Evolutionary conservation across 1,284 basidiomycete genomes (phyloP).

Genomic region (Rhodotorula sp.): DNA sequence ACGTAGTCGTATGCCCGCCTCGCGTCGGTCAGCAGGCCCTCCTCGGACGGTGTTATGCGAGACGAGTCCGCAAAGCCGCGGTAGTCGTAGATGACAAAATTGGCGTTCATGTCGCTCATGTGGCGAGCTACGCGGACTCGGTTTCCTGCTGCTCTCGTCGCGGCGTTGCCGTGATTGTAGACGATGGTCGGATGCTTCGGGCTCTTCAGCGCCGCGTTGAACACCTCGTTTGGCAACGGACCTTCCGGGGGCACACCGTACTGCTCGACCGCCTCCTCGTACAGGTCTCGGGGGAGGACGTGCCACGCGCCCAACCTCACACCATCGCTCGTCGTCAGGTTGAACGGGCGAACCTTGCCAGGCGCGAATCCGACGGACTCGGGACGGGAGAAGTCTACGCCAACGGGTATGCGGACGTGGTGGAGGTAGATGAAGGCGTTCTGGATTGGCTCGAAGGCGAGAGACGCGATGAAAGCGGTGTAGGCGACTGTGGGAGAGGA

Average conservation of each 20-base stretch:
- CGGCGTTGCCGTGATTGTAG: slow-evolving; percentile 88
- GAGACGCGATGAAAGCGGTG: slow-evolving; percentile 56
- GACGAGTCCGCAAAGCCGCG: slow-evolving; percentile 82
- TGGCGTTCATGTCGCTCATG: slow-evolving; percentile 20
- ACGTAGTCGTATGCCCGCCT: slow-evolving; percentile 78
- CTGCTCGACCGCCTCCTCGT: slow-evolving; percentile 46
- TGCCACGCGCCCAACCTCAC: slow-evolving; percentile 85
- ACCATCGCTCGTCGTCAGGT: slow-evolving; percentile 70
- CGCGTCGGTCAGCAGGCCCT: slow-evolving; percentile 72
- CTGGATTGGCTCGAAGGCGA: slow-evolving; percentile 66
- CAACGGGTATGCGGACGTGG: slow-evolving; percentile 62
- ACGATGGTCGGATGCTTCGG: slow-evolving; percentile 67
- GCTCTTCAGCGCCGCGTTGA: slow-evolving; percentile 55
- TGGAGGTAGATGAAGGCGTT: slow-evolving; percentile 66
- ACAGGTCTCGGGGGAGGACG: slow-evolving; percentile 68
- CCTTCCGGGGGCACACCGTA: background rate
- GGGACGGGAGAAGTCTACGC: slow-evolving; percentile 62
- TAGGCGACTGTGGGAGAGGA: slow-evolving; percentile 50
- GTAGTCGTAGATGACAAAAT: slow-evolving; percentile 41
- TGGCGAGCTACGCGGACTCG: slow-evolving; percentile 55
- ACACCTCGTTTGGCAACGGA: slow-evolving; percentile 42
- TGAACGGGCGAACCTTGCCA: slow-evolving; percentile 71
- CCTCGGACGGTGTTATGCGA: slow-evolving; percentile 66
- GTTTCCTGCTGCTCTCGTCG: slow-evolving; percentile 64
- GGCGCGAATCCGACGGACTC: slow-evolving; percentile 78